phyloP scores from a whole-genome alignment of 2,329 filamentous ascomycete species.

The Macrophomina phaseolina region DNA sequence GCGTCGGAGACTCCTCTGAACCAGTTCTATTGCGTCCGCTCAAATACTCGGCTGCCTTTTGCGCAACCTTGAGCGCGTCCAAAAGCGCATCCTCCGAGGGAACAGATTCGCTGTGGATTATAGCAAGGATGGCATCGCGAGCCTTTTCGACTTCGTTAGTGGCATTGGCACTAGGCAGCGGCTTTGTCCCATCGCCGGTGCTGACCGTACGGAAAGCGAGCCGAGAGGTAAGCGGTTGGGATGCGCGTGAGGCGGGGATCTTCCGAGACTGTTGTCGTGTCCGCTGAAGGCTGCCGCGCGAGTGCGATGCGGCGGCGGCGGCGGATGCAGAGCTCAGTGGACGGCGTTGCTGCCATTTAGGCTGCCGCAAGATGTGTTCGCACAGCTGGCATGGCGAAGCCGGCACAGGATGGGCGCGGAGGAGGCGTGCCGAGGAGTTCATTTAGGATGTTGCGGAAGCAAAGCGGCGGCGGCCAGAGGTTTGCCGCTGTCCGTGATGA shows the following conservation, averaged over 20 bases:
- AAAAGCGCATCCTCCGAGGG: constrained; percentile 23
- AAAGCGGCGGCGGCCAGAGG: constrained; percentile 11
- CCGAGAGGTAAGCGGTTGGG: neutral
- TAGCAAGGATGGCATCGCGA: constrained; percentile 7
- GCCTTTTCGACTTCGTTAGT: neutral
- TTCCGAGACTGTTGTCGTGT: neutral
- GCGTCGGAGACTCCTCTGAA: neutral
- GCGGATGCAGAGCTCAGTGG: constrained; percentile 10
- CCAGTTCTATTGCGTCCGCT: neutral
- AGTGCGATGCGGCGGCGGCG: neutral
- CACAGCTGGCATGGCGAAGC: constrained; percentile 56
- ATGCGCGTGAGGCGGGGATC: neutral
- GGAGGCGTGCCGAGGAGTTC: constrained; percentile 21
- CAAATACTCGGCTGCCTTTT: neutral
- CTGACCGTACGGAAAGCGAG: neutral
- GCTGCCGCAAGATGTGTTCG: constrained; percentile 38
- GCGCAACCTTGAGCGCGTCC: constrained; percentile 1
- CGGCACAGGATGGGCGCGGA: constrained; percentile 14
- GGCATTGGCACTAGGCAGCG: neutral
- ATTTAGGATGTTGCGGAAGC: constrained; percentile 33
- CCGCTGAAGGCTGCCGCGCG: constrained; percentile 1
- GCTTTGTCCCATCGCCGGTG: neutral
- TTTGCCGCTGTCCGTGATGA: constrained; percentile 16
- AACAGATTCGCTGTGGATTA: constrained; percentile 6
- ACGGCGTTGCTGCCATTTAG: constrained; percentile 6